A percentile compares a stretch with the other conserved stretches of the same genome.
These are phyloP conservation scores for Colletotrichum sp. DNA, from an alignment of 2,329 filamentous ascomycete genomes.

Conservation along the genomic window DNA sequence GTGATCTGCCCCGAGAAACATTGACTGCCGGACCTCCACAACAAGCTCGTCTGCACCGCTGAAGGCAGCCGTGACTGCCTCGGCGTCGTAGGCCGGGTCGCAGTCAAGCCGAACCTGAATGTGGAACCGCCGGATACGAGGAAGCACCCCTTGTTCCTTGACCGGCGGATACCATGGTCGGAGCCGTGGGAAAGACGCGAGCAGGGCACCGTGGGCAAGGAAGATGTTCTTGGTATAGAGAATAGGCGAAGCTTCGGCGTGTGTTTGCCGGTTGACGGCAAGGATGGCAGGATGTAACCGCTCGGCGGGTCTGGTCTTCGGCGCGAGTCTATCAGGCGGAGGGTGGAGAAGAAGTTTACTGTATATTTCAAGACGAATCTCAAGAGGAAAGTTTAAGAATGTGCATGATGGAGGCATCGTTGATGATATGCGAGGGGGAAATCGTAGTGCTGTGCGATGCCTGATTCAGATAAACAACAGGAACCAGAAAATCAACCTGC, in stretches of 20 bases:
- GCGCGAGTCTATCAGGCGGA: constrained; percentile 7
- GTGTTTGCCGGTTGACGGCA: constrained; percentile 41
- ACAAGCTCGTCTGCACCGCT: constrained; percentile 42
- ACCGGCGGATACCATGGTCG: constrained; percentile 35
- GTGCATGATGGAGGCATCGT: neutral
- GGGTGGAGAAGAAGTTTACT: constrained; percentile 44
- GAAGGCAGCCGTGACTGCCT: constrained; percentile 36
- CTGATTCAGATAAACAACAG: neutral
- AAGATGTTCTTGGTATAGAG: constrained; percentile 51
- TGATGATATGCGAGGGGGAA: neutral
- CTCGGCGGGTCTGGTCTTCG: constrained; percentile 6
- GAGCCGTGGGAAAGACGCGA: constrained; percentile 47
- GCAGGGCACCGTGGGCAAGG: constrained; percentile 43
- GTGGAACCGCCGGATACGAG: constrained; percentile 43
- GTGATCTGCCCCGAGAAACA: constrained; percentile 42
- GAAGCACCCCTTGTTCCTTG: constrained; percentile 29
- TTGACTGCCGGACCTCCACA: constrained; percentile 42
- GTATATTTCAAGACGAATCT: constrained; percentile 54
- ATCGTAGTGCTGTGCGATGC: neutral
- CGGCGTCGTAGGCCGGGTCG: constrained; percentile 36
- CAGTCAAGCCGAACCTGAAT: constrained; percentile 46
- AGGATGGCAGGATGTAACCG: constrained; percentile 44
- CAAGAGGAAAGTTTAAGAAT: constrained; percentile 47
- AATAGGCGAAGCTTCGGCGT: constrained; percentile 44
- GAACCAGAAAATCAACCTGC: neutral